Evolutionary conservation across 2,329 filamentous ascomycete genomes (phyloP), one percentile per base, ranked within the genome.

Genomic region (Graphilbum ipis-grandicollis): DNA sequence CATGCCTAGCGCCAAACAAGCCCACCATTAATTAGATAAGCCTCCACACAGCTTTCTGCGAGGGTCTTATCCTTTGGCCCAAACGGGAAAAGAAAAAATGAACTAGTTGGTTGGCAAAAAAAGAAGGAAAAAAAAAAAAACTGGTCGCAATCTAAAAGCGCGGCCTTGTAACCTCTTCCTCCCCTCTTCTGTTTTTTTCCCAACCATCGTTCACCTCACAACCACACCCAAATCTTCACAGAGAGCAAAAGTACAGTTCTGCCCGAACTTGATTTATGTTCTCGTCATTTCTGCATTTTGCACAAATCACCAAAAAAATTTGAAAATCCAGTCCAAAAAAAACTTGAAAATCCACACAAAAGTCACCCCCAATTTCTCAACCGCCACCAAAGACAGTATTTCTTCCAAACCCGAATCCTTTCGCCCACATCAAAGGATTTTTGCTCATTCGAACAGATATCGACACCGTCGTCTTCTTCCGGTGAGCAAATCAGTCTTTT

Each of bases 231-330:
- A 56, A 54, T 51, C 49, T 38, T 31, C 22, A 15, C 26, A 36
- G 40, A 46, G 44, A 41, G 39, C 41, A 43, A 41, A 39, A 46
- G 31, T 39, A 42, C 38, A 67, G 66, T 67, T 67, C 63, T 66
- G 58, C 55, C 44, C 63, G 65, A 67, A 60, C 65, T 65, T 59
- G 54, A 61, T 66, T 62, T 68, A 64, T 72, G 66, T 66, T 64
- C 67, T 68, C 63, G 59, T 60, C 29, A 15, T 4, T 15, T 13
- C 29, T 9, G n/a, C 4, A 4, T 17, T 31, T 46, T 48, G 55
- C 57, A 53, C 60, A 59, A 68, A 68, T 56, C 57, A 58, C 51
- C 56, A 65, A 71, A 73, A 73, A 74, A 74, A 71, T 49, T 56
- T 58, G 59, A 65, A 69, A 73, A 71, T 58, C 56, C 55, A 44